Base-by-base conservation (phyloP, 495 filamentous ascomycete species). In the Friedmanniomyces simplex region DNA sequence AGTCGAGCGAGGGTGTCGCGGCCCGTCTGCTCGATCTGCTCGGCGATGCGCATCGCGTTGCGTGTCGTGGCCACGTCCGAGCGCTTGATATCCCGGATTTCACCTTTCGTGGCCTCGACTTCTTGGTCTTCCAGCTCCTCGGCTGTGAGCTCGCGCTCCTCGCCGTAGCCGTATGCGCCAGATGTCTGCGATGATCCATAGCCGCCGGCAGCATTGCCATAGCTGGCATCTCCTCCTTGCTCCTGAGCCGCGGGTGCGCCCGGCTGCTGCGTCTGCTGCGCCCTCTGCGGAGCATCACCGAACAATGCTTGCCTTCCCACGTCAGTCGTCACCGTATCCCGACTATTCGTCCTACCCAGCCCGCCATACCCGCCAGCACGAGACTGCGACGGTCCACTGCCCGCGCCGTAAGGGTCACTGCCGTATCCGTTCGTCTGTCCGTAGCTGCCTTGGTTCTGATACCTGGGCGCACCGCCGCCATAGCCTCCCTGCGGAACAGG, bases 71-170 rank as follows among this genome's bases (percentile, higher is more conserved):
- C 74, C 12, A 88, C 80, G 68, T 89, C 85, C 37, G 84, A 80
- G 62, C 87, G 79, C 69, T 89, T 93, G 55, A 87, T 79, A 58
- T 83, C 81, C 13, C 78, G 76, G 57, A 91, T 91, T 62, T 94
- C 76, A 49, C 83, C 75, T 68, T 91, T 90, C 36, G 83, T 79
- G 0, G 79, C 80, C 21, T 78, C 66, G 0, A 89, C 75, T 56
- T 85, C 81, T 62, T 87, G 82, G 49, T 76, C 66, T 45, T 72
- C 69, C 46, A 73, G 55, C 42, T 71, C 78, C 69, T 88, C 86
- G 2, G 82, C 85, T 0, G 88, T 95, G 50, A 95, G 73, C 62
- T 91, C 78, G 32, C 83, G 75, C 57, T 85, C 78, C 39, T 73
- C 72, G 63, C 78, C 83, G 2, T 82, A 77, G 20, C 78, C 81